These are phyloP conservation scores for Aspergillus carbonarius DNA, from an alignment of 2,329 filamentous ascomycete genomes.

Conservation along the genomic window DNA sequence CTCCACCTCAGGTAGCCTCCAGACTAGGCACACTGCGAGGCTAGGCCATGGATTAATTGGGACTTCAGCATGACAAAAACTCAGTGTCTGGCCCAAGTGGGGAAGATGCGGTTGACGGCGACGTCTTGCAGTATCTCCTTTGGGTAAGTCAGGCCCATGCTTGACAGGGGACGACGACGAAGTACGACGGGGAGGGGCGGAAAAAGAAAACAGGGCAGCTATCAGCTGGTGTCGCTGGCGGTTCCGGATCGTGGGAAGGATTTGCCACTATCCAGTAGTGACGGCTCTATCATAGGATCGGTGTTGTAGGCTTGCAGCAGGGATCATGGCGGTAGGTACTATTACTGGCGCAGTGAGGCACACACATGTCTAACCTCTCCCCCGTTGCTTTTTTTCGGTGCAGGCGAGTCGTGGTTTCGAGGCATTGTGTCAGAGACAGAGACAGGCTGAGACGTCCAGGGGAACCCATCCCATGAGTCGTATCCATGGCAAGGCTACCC, in stretches of 20 bases:
- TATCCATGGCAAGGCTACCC: constrained; percentile 9
- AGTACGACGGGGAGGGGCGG: constrained; percentile 1
- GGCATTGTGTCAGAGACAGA: constrained; percentile 13
- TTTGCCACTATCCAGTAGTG: constrained; percentile 21
- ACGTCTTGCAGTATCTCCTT: constrained; percentile 17
- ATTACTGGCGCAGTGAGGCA: constrained; percentile 16
- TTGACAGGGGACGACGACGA: constrained; percentile 11
- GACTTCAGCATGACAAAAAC: background rate
- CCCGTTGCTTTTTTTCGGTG: constrained; percentile 5
- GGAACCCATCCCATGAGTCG: background rate
- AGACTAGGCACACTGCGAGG: background rate
- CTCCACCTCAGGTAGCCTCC: background rate
- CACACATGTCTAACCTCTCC: constrained; percentile 4
- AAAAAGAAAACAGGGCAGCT: constrained; percentile 13
- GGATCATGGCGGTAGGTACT: constrained; percentile 10
- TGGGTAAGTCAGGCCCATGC: constrained; percentile 19
- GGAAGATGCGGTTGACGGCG: constrained; percentile 1
- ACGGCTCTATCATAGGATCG: constrained; percentile 14
- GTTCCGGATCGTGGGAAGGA: constrained; percentile 30
- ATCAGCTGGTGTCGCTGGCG: constrained; percentile 7
- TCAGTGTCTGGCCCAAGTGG: background rate
- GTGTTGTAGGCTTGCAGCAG: constrained; percentile 21
- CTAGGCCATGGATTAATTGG: background rate
- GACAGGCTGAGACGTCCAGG: constrained; percentile 3
- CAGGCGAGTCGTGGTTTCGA: background rate